Base-by-base conservation (phyloP, 2,329 filamentous ascomycete genomes). In the Colletotrichum navitas region DNA sequence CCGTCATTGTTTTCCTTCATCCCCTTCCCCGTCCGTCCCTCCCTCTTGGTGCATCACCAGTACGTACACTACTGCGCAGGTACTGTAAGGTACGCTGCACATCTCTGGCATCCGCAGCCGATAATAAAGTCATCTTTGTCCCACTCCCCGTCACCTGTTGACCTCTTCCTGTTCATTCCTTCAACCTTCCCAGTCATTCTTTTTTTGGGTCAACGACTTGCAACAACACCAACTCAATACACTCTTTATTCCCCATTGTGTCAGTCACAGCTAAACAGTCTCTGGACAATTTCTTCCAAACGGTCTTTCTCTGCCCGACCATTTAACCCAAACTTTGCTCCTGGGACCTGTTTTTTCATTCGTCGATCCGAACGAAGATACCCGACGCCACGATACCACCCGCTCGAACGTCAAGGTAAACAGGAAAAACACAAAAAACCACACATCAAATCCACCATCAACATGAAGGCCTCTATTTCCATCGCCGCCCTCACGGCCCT, bases 391-490 rank as follows among this genome's bases (percentile, higher is more conserved):
- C 59, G 43, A 39, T 49, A 47, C 7, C 36, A 18, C 26, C 14
- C 18, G 32, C 41, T 21, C 34, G 11, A 63, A 16, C 63, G 43
- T 26, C n/a, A 1, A 11, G 43, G 21, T 43, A 8, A n/a, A 45
- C 18, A 47, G 24, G 45, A 47, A 47, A 39, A 16, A 14, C n/a
- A 24, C 18, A 11, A n/a, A 32, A 26, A 24, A 12, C 11, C 10
- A n/a, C 36, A 58, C 43, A 62, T 29, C 32, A 34, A 18, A 60
- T 29, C n/a, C 34, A 41, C 34, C 47, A 29, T 59, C 68, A 71
- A 68, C 36, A 71, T 71, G 68, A 71, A 87, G 87, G 85, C 84
- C 80, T 80, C 74, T 81, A 74, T 79, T 82, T 43, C 73, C 80
- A 49, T 76, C 80, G 54, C 60, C 62, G 80, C 81, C 68, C 80